Percentiles rank a stretch among this genome's conserved stretches.
These are phyloP conservation scores for Ophiostoma triangulosporum DNA, from an alignment of 2,329 filamentous ascomycete species.

Conservation along the genomic window DNA sequence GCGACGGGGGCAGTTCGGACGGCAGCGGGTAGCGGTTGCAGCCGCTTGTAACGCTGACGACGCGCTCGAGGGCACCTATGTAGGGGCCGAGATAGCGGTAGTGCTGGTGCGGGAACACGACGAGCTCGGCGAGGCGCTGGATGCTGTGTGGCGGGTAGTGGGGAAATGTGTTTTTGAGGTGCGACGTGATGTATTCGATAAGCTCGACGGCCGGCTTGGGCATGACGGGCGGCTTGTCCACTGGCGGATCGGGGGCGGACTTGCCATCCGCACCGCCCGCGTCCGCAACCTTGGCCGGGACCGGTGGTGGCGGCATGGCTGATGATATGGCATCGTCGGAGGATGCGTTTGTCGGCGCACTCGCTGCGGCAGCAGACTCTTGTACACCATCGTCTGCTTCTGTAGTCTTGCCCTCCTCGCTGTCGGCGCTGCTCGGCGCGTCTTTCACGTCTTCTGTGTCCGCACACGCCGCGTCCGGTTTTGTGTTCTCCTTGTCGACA, in stretches of 20 bases:
- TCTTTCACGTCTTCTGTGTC: background rate
- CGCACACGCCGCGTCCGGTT: conserved; percentile 24
- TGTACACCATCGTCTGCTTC: background rate
- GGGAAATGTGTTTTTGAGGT: conserved; percentile 54
- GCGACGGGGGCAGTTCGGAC: conserved; percentile 35
- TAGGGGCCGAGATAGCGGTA: conserved; percentile 75
- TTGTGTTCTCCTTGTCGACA: conserved; percentile 56
- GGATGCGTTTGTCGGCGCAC: background rate
- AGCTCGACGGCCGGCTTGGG: conserved; percentile 52
- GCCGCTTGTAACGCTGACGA: conserved; percentile 77
- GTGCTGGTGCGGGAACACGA: conserved; percentile 61
- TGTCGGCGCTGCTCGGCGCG: conserved; percentile 1
- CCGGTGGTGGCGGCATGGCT: background rate
- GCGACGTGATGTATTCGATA: conserved; percentile 44
- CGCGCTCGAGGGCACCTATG: conserved; percentile 78
- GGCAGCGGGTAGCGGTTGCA: conserved; percentile 74
- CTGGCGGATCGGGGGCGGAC: background rate
- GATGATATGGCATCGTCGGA: background rate
- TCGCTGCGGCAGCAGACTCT: background rate
- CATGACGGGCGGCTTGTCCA: conserved; percentile 30
- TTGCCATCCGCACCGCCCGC: background rate
- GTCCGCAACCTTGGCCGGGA: background rate
- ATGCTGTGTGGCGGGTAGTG: conserved; percentile 78
- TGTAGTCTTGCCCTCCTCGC: background rate
- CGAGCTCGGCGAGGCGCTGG: conserved; percentile 79